Conservation (phyloP, 768 basidiomycete genomes). For the Lepiota venenata region DNA sequence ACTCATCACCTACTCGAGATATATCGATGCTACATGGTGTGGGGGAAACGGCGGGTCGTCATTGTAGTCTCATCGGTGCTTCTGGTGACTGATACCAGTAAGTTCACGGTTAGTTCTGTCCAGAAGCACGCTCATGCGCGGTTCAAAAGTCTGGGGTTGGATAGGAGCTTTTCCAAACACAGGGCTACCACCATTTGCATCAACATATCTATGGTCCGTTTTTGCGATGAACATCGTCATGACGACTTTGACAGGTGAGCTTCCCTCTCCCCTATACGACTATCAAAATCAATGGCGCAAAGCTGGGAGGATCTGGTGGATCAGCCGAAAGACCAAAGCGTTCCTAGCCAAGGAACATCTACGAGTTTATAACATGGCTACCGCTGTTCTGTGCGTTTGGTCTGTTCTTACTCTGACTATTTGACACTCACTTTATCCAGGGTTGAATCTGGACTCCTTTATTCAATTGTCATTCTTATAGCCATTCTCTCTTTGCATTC, state of each 20-base stretch:
- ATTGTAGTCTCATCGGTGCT: conserved; percentile 8
- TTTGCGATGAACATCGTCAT: conserved; percentile 12
- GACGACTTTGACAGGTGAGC: conserved; percentile 9
- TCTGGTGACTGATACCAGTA: conserved; percentile 10
- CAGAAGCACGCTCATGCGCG: neutral
- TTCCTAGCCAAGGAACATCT: too few relatives aligned
- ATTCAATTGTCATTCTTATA: too few relatives aligned
- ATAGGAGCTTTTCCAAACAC: neutral
- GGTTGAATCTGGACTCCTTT: too few relatives aligned
- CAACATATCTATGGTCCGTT: conserved; percentile 12
- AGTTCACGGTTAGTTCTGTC: neutral
- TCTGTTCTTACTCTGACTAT: too few relatives aligned
- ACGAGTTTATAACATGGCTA: too few relatives aligned
- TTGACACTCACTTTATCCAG: too few relatives aligned
- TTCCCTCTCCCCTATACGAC: neutral
- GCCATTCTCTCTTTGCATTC: too few relatives aligned
- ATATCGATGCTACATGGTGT: conserved; percentile 14
- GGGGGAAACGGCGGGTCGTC: conserved; percentile 12
- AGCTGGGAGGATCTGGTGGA: too few relatives aligned
- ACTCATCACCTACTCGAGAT: conserved; percentile 5
- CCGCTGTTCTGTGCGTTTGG: too few relatives aligned
- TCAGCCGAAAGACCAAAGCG: too few relatives aligned
- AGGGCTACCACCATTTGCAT: neutral
- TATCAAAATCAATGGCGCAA: too few relatives aligned
- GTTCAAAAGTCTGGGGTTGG: conserved; percentile 12